Evolutionary conservation across 2,329 filamentous ascomycete genomes (phyloP), one percentile per base, ranked within the genome.

Genomic region (Eurotiales sp.): DNA sequence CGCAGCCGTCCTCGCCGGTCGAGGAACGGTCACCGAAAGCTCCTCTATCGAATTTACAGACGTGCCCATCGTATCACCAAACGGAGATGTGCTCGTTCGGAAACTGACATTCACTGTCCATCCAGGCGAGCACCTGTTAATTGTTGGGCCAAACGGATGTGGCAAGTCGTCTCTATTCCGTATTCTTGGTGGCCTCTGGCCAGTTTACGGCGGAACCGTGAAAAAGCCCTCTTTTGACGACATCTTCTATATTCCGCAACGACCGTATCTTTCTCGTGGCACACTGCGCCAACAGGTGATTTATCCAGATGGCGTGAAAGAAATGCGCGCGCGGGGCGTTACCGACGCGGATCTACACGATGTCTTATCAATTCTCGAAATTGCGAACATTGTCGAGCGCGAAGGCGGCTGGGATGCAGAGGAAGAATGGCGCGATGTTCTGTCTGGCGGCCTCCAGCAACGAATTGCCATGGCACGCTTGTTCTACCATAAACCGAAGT

Each of bases 161-260:
- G 93, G 93, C 37, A 99, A 99, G 71, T 96, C 90, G 0, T 95
- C 88, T 14, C 79, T 99, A 3, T 99, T 99, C 81, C 85, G 93
- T 32, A 99, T 99, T 59, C 81, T 99, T 1, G 93, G 93, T 55
- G 93, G 93, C 0, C 78, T 99, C 2, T 99, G 93, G 93, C 93
- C 93, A 14, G 93, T 97, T 11, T 99, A 99, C 69, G 92, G 93
- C 58, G 93, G 93, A 46, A 90, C 83, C 1, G 93, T 99, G 17
- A 81, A 89, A 62, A 97, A 97, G 69, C 93, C 93, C 1, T 85
- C 88, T 1, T 93, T 92, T 63, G 84, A 88, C 59, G 87, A 93
- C 66, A 97, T 99, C 65, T 99, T 97, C 73, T 99, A 99, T 73
- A 95, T 99, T 58, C 93, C 93, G 0, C 93, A 99, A 65, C 84